Evolutionary conservation across 2,329 filamentous ascomycete species (phyloP).

Genomic region (Sporothrix brunneoviolacea): DNA sequence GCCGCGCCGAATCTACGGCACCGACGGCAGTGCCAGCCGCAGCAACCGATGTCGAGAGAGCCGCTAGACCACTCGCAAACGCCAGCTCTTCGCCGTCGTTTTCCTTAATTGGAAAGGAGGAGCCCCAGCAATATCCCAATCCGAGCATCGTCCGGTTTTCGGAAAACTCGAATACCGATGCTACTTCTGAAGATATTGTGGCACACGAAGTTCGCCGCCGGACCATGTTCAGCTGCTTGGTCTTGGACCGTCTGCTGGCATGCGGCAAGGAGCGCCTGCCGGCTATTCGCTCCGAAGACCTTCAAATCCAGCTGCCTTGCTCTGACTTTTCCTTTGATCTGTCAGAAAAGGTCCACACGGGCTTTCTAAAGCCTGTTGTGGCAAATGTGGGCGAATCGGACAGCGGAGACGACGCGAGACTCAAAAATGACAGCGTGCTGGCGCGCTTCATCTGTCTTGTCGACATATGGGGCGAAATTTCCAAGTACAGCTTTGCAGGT

Average conservation of each 20-base stretch:
- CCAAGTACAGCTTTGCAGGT: slow-evolving; percentile 46
- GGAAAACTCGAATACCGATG: not conserved
- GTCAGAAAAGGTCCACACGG: slow-evolving; percentile 49
- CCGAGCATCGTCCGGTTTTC: no score
- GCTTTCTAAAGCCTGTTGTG: slow-evolving; percentile 33
- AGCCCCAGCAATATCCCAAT: no score
- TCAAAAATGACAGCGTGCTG: slow-evolving; percentile 39
- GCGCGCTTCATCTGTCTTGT: slow-evolving; percentile 52
- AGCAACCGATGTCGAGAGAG: not conserved
- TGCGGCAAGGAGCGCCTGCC: slow-evolving; percentile 56
- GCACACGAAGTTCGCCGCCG: slow-evolving; percentile 58
- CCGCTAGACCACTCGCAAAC: no score
- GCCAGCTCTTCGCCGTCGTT: no score
- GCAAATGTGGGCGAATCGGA: not conserved
- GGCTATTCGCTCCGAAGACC: slow-evolving; percentile 51
- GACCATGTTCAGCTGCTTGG: slow-evolving; percentile 69
- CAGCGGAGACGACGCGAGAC: slow-evolving; percentile 14
- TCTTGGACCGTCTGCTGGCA: slow-evolving; percentile 63
- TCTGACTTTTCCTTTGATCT: slow-evolving; percentile 60
- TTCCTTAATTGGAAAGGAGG: no score
- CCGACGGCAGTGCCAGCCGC: not conserved
- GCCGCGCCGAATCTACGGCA: slow-evolving; percentile 2
- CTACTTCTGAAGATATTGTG: slow-evolving; percentile 35
- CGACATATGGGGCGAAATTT: slow-evolving; percentile 53
- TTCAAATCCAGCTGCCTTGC: slow-evolving; percentile 61